A percentile compares a stretch with the other conserved stretches of the same genome.
Evolutionary conservation across 331 rosid species (phyloP).

Genomic region (Arachis monticola): DNA sequence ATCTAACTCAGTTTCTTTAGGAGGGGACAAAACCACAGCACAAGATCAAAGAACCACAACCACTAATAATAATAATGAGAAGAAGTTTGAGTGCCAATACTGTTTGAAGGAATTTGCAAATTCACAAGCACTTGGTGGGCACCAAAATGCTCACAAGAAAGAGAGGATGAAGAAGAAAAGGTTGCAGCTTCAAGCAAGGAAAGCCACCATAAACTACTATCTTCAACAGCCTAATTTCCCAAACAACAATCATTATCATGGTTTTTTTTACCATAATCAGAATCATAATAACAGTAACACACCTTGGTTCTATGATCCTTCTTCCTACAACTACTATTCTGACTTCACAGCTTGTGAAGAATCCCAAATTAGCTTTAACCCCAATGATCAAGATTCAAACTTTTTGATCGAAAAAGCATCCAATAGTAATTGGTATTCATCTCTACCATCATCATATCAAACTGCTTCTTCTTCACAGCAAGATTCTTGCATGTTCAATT

Average conservation of each 20-base stretch:
- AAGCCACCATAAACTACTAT: slow-evolving; percentile 69
- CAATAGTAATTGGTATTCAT: slow-evolving; percentile 40
- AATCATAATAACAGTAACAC: background rate
- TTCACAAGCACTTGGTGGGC: slow-evolving; percentile 96
- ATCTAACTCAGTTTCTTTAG: slow-evolving; percentile 61
- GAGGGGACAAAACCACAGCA: slow-evolving; percentile 42
- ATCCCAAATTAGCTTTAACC: slow-evolving; percentile 72
- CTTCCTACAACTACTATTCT: slow-evolving; percentile 50
- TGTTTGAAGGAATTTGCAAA: slow-evolving; percentile 89
- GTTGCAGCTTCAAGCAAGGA: slow-evolving; percentile 86
- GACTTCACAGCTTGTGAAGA: slow-evolving; percentile 53
- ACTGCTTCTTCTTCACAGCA: slow-evolving; percentile 40
- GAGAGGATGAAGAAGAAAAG: slow-evolving; percentile 96
- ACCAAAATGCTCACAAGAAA: slow-evolving; percentile 96
- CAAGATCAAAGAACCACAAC: slow-evolving; percentile 35
- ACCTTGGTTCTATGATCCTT: slow-evolving; percentile 73
- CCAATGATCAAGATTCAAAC: slow-evolving; percentile 43
- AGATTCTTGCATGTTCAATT: slow-evolving; percentile 57
- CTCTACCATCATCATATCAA: slow-evolving; percentile 24
- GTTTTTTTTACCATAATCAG: slow-evolving; percentile 43
- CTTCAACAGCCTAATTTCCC: slow-evolving; percentile 66
- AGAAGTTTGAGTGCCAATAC: slow-evolving; percentile 86
- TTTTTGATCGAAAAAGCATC: slow-evolving; percentile 41
- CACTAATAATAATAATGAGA: slow-evolving; percentile 38
- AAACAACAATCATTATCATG: slow-evolving; percentile 34